Conservation (phyloP, 148 eudicot genomes). For the Amaranthus palmeri region DNA sequence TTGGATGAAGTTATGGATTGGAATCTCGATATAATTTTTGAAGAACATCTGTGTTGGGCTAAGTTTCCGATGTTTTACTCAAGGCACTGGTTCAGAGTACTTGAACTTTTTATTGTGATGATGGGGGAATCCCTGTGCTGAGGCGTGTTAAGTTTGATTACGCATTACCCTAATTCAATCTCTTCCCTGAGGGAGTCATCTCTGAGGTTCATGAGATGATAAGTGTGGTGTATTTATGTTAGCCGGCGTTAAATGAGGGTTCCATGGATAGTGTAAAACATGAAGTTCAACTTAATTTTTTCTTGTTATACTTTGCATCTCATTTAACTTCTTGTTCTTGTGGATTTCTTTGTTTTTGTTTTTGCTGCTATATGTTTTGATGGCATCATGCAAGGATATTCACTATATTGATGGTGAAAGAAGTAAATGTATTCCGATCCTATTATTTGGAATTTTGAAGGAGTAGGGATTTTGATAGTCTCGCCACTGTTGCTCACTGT, state of each 20-base stretch:
- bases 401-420: not conserved
- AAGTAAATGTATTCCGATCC: not conserved
- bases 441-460: not conserved
- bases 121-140: too few relatives aligned
- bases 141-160: not conserved
- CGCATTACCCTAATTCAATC: not conserved
- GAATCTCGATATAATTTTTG: too few relatives aligned
- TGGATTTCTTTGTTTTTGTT: not conserved
- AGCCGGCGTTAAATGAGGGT: not conserved
- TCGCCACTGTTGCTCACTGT: not conserved
- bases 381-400: not conserved
- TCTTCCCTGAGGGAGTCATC: not conserved
- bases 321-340: not conserved
- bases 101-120: too few relatives aligned
- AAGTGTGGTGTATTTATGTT: not conserved
- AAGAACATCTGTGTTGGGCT: too few relatives aligned
- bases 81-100: too few relatives aligned
- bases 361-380: not conserved
- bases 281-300: not conserved
- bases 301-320: not conserved
- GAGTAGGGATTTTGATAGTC: not conserved
- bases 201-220: not conserved
- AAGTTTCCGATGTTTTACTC: too few relatives aligned
- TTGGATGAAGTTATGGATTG: too few relatives aligned
- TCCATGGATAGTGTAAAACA: not conserved